Base-by-base conservation (phyloP, 495 filamentous ascomycete species). In the Trypethelium eluteriae region DNA sequence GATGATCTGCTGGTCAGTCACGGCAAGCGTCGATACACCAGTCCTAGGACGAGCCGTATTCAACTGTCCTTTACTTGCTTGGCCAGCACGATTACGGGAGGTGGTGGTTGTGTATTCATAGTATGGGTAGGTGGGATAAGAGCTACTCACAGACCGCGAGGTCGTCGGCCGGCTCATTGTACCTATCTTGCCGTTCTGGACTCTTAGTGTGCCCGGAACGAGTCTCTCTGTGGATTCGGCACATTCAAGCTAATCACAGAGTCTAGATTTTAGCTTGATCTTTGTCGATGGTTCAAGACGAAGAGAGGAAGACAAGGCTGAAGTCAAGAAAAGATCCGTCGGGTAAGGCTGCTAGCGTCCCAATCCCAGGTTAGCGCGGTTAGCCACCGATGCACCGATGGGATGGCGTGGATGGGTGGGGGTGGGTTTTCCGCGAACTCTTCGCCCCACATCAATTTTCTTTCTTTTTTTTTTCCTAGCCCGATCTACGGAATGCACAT, bases 1-100 rank as follows among this genome's bases (percentile, higher is more conserved):
- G 53, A 97, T 79, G 69, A 97, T 86, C 62, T 88, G 84, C 71
- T 95, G 89, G 53, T 78, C 77, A 18, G 85, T 81, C 38, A 79
- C 79, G 64, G 82, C 86, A 50, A 87, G 74, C 38, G 82, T 82
- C 35, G 88, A 88, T 35, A 80, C 80, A 65, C 87, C 78, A 65
- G 88, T 88, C 68, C 88, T 88, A 64, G 90, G 88, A n/a, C 85
- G 79, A 11, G 78, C 72, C 12, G 74, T 76, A 38, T 78, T 76
- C n/a, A 81, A 85, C 61, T 81, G 76, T 12, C 76, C 80, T 46
- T 80, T 83, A 53, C 79, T 78, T 57, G 78, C 76, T 39, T 76
- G 76, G 53, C 71, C 73, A 70, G 78, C 82, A 14, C 78, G 80
- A 44, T 72, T 74, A 70, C 74, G 74, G n/a, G 76, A 77, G 3